A percentile compares a stretch with the other conserved stretches of the same genome.
phyloP scores from a whole-genome alignment of 176 grass and related monocot species.

The Rhynchospora pubera region DNA sequence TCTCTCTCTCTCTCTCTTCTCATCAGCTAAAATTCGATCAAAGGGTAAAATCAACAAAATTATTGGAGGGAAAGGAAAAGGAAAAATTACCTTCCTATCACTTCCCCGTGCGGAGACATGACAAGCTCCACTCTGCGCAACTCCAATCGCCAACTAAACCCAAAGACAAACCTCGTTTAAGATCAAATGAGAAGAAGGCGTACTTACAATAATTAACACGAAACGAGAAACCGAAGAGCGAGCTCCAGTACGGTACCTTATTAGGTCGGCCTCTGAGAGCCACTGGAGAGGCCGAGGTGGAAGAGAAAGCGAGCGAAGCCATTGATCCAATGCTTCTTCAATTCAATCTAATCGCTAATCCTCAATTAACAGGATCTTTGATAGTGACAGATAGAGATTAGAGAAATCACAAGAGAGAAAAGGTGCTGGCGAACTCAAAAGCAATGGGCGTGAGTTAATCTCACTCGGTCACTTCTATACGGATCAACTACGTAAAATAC shows the following conservation, averaged over 20 bases:
- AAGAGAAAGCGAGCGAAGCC: conserved; percentile 12
- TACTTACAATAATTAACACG: neutral
- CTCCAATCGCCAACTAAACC: conserved; percentile 13
- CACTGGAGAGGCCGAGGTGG: conserved; percentile 16
- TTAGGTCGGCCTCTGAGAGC: conserved; percentile 13
- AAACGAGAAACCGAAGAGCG: neutral
- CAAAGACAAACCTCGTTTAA: neutral
- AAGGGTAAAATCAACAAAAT: no score
- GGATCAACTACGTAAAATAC: neutral
- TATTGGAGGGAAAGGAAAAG: neutral
- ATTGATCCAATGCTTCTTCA: conserved; percentile 3
- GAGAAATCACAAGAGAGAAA: neutral
- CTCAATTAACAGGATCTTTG: neutral
- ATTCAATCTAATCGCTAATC: neutral
- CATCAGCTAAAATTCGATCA: neutral
- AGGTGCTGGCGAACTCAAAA: neutral
- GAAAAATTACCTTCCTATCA: conserved; percentile 12
- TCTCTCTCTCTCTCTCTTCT: neutral
- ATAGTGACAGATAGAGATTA: conserved; percentile 9
- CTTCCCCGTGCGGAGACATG: conserved; percentile 20
- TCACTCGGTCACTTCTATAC: no score
- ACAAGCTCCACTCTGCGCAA: neutral
- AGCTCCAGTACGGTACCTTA: neutral
- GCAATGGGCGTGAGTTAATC: neutral
- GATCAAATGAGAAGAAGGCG: neutral